Evolutionary conservation across 305 asterid genomes (phyloP).

Genomic region (Rubia balearica): DNA sequence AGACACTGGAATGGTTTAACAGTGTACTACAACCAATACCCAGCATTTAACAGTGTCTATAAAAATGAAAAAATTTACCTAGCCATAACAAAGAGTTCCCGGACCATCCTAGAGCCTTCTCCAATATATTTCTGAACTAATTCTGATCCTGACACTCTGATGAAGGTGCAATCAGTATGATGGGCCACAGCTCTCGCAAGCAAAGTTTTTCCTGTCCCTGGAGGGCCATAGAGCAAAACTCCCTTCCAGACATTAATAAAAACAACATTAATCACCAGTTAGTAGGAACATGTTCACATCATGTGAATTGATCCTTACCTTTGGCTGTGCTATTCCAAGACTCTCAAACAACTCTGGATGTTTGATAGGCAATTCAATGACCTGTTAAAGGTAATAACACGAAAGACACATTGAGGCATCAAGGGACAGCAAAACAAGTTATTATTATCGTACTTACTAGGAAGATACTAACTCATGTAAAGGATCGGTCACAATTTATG

Average conservation of each 20-base stretch:
- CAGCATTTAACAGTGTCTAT: not conserved
- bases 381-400: no score
- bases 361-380: no score
- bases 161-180: not conserved
- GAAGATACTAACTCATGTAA: no score
- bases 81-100: conserved; percentile 5
- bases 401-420: no score
- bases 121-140: not conserved
- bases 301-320: no score
- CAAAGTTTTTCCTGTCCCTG: not conserved
- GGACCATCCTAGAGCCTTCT: not conserved
- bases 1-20: not conserved
- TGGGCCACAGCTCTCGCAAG: not conserved
- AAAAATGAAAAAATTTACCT: conserved; percentile 39
- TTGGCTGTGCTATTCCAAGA: no score
- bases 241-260: not conserved
- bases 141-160: not conserved
- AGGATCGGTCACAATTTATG: no score
- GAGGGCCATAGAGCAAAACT: not conserved
- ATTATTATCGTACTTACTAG: no score
- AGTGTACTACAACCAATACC: not conserved
- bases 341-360: no score
- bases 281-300: no score
- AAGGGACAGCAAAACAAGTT: no score
- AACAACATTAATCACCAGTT: no score